Percentiles rank a stretch among this genome's conserved stretches.
Conservation (phyloP, 2,329 filamentous ascomycete genomes). For the Xylariales sp. region DNA sequence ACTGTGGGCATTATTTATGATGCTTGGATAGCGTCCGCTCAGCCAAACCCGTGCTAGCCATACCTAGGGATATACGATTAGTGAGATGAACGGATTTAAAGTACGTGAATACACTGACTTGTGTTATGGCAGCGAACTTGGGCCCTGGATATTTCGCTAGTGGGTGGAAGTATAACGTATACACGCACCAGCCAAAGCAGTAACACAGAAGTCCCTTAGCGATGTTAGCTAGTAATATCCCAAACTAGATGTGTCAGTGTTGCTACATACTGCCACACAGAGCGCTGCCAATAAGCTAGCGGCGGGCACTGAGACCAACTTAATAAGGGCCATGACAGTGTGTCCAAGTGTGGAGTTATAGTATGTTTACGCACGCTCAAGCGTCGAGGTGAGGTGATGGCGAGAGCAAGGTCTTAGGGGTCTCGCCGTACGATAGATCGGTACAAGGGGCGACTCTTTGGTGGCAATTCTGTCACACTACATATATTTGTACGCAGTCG, state of each 20-base stretch:
- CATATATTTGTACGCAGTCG: background rate
- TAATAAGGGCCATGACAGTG: conserved; percentile 14
- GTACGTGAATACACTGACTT: conserved; percentile 34
- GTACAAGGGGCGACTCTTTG: background rate
- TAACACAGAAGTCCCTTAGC: conserved; percentile 29
- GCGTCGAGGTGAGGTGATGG: background rate
- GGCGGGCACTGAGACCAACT: conserved; percentile 7
- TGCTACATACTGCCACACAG: background rate
- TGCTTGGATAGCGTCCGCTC: conserved; percentile 40
- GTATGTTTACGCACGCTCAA: background rate
- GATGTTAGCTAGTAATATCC: conserved; percentile 11
- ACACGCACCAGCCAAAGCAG: conserved; percentile 40
- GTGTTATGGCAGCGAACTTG: conserved; percentile 43
- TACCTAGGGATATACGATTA: conserved; percentile 30
- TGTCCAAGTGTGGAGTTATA: background rate
- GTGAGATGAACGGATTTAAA: background rate
- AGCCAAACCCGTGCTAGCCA: conserved; percentile 43
- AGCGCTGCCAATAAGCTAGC: conserved; percentile 5
- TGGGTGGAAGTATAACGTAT: conserved; percentile 46
- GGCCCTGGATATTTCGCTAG: conserved; percentile 47
- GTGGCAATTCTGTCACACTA: background rate
- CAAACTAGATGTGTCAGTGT: background rate
- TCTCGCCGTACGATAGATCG: background rate
- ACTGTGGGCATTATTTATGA: conserved; percentile 41
- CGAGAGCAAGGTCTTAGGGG: background rate